A percentile compares a stretch with the other conserved stretches of the same genome.
Conservation (phyloP, 306 rosid genomes). For the Acacia melanoxylon region DNA sequence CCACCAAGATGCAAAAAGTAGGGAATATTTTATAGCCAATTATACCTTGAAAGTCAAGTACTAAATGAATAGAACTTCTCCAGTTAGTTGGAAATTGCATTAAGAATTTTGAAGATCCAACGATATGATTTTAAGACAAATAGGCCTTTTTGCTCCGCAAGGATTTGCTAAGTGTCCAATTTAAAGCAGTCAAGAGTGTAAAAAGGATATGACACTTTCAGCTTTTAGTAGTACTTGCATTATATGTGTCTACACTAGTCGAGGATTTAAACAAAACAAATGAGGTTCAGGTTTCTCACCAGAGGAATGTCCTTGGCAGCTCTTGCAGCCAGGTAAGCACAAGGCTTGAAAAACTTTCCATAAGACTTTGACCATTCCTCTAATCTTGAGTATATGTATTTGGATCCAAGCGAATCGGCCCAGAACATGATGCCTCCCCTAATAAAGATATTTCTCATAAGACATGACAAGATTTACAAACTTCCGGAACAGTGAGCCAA, state of each 20-base stretch:
- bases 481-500: not conserved
- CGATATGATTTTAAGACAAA: not conserved
- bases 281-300: slow-evolving; percentile 50
- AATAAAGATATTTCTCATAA: slow-evolving; percentile 34
- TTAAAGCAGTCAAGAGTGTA: not conserved
- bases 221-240: not conserved
- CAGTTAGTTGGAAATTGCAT: not conserved
- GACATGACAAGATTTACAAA: slow-evolving; percentile 15
- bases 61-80: not conserved
- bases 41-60: not conserved
- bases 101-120: not conserved
- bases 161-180: not conserved
- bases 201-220: not conserved
- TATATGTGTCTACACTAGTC: not conserved
- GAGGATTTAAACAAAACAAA: slow-evolving; percentile 21
- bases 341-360: slow-evolving; percentile 92
- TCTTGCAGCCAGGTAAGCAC: slow-evolving; percentile 86
- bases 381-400: slow-evolving; percentile 76
- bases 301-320: slow-evolving; percentile 82
- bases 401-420: slow-evolving; percentile 95
- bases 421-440: slow-evolving; percentile 97
- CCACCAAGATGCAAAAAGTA: not conserved
- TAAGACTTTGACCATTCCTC: slow-evolving; percentile 76
- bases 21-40: not conserved
- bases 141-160: not conserved